A percentile compares a stretch with the other conserved stretches of the same genome.
Conservation (phyloP, 2,329 filamentous ascomycete species). For the Furcasterigmium furcatum region DNA sequence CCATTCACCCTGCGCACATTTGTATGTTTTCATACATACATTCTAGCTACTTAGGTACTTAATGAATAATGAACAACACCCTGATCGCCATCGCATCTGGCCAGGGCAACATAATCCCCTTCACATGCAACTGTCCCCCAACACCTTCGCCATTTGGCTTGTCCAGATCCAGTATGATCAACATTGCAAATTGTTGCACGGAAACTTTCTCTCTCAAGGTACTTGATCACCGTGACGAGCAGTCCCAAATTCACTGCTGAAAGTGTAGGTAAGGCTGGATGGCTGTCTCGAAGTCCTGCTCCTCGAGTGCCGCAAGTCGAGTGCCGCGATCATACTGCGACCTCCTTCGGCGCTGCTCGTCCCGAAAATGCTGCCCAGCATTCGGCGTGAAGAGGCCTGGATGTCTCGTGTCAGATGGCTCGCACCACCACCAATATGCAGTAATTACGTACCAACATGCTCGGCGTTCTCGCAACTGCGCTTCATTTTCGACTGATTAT, state of each 20-base stretch:
- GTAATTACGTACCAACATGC: conserved; percentile 69
- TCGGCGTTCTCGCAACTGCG: conserved; percentile 84
- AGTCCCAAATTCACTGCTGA: too few species aligned
- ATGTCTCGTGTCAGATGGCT: neutral
- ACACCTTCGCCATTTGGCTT: neutral
- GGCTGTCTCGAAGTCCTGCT: conserved; percentile 49
- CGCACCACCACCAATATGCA: too few species aligned
- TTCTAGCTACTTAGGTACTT: too few species aligned
- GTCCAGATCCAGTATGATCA: neutral
- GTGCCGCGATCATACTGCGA: conserved; percentile 83
- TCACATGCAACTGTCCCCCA: neutral
- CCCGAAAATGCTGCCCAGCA: conserved; percentile 67
- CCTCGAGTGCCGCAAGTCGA: conserved; percentile 64
- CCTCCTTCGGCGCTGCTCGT: conserved; percentile 72
- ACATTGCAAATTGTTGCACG: too few species aligned
- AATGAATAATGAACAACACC: too few species aligned
- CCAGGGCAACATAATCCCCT: neutral
- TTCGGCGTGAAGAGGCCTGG: conserved; percentile 77
- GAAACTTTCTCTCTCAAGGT: too few species aligned
- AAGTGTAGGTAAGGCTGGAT: conserved; percentile 27
- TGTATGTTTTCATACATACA: neutral
- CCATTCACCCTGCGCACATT: too few species aligned
- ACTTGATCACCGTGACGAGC: too few species aligned
- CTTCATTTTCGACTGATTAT: conserved; percentile 86
- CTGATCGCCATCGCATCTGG: too few species aligned